Percentiles rank a stretch among this genome's conserved stretches.
These are phyloP conservation scores for Pseudovirgaria hyperparasitica DNA, from an alignment of 2,329 filamentous ascomycete genomes.

Conservation along the genomic window DNA sequence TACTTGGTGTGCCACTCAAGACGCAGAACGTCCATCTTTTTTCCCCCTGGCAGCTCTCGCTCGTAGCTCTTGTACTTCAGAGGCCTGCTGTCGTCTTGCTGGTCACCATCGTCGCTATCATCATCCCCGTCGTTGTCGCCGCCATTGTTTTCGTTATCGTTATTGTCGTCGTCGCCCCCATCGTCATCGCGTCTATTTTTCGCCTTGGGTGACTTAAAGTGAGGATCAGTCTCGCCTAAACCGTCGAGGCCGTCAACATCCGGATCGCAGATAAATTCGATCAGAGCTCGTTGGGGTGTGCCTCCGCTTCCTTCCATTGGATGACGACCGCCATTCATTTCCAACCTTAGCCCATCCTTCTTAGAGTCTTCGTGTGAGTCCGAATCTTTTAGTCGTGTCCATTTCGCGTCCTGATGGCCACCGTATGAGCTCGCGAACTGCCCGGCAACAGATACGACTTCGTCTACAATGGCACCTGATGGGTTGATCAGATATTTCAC, in stretches of 20 bases:
- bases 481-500: no score
- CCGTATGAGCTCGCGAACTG: no score
- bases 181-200: constrained; percentile 39
- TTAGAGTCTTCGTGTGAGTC: constrained; percentile 51
- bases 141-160: constrained; percentile 18
- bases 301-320: constrained; percentile 35
- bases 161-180: constrained; percentile 39
- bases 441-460: no score
- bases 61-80: constrained; percentile 68
- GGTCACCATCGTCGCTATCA: constrained; percentile 13
- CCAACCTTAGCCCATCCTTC: constrained; percentile 59
- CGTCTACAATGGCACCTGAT: no score
- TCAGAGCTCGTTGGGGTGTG: constrained; percentile 56
- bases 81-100: constrained; percentile 39
- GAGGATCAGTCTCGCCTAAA: constrained; percentile 48
- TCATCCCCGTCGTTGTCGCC: constrained; percentile 19
- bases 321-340: constrained; percentile 48
- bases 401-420: constrained; percentile 65
- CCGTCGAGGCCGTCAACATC: constrained; percentile 59
- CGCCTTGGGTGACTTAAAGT: no score
- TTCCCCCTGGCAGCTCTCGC: constrained; percentile 36
- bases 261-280: constrained; percentile 75
- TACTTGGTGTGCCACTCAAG: constrained; percentile 81
- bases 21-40: constrained; percentile 47
- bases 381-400: constrained; percentile 52